These are phyloP conservation scores for Magnolia kwangsiensis DNA, from an alignment of 164 flowering plant species.

Conservation along the genomic window DNA sequence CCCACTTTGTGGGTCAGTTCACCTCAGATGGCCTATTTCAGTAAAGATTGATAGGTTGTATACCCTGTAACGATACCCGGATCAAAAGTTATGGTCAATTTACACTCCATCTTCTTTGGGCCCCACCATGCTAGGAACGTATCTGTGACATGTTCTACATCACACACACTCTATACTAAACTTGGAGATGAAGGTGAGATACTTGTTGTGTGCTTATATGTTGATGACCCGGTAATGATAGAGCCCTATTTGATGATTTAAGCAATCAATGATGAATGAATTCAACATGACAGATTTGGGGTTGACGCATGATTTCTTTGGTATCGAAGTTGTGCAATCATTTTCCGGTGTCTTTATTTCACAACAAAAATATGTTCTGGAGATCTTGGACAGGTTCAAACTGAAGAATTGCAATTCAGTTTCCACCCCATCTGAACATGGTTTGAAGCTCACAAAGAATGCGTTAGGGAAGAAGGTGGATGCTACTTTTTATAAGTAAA, in stretches of 20 bases:
- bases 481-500: conserved; percentile 9
- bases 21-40: too few species aligned
- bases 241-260: conserved; percentile 2
- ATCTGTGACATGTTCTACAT: too few species aligned
- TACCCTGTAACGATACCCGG: too few species aligned
- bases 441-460: neutral
- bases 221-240: conserved; percentile 13
- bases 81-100: too few species aligned
- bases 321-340: neutral
- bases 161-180: too few species aligned
- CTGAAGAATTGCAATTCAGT: conserved; percentile 13
- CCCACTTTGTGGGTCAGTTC: too few species aligned
- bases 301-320: too few species aligned
- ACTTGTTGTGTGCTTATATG: conserved; percentile 9
- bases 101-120: too few species aligned
- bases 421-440: neutral
- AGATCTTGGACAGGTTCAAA: conserved; percentile 6
- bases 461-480: conserved; percentile 9
- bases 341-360: conserved; percentile 10
- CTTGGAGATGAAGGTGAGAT: neutral
- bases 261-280: conserved; percentile 1
- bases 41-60: too few species aligned
- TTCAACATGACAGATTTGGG: neutral
- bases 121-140: too few species aligned
- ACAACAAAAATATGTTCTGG: conserved; percentile 12